These are phyloP conservation scores for Calonectria pseudoreteaudii DNA, from an alignment of 2,329 filamentous ascomycete species.

Conservation along the genomic window DNA sequence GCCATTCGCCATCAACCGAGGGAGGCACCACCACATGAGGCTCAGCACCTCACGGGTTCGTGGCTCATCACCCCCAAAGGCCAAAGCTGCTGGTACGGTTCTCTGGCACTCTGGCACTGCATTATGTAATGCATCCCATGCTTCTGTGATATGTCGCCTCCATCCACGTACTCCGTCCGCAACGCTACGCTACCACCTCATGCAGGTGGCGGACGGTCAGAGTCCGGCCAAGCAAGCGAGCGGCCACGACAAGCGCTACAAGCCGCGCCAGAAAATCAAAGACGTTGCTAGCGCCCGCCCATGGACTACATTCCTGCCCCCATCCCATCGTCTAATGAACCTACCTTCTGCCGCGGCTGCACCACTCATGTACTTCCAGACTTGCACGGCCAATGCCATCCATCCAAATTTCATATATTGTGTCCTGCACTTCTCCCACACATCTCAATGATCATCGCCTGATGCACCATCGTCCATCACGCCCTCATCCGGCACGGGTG, in stretches of 20 bases:
- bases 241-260: slow-evolving; percentile 17
- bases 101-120: background rate
- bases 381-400: background rate
- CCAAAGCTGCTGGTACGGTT: no score
- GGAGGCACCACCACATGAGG: background rate
- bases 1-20: background rate
- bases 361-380: background rate
- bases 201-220: slow-evolving; percentile 4
- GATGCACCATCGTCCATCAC: slow-evolving; percentile 27
- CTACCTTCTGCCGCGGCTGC: background rate
- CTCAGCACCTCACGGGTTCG: background rate
- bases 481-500: slow-evolving; percentile 21
- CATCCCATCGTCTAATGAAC: background rate
- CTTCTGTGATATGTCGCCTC: slow-evolving; percentile 1
- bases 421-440: background rate
- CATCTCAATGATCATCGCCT: slow-evolving; percentile 19
- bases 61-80: background rate
- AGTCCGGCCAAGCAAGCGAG: slow-evolving; percentile 15
- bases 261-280: slow-evolving; percentile 21
- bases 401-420: background rate
- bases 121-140: slow-evolving; percentile 7
- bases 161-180: background rate
- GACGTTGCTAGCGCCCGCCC: slow-evolving; percentile 24
- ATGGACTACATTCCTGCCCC: slow-evolving; percentile 13
- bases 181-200: background rate